phyloP scores from a whole-genome alignment of 2,329 filamentous ascomycete genomes.

The Aspergillus ibericus region DNA sequence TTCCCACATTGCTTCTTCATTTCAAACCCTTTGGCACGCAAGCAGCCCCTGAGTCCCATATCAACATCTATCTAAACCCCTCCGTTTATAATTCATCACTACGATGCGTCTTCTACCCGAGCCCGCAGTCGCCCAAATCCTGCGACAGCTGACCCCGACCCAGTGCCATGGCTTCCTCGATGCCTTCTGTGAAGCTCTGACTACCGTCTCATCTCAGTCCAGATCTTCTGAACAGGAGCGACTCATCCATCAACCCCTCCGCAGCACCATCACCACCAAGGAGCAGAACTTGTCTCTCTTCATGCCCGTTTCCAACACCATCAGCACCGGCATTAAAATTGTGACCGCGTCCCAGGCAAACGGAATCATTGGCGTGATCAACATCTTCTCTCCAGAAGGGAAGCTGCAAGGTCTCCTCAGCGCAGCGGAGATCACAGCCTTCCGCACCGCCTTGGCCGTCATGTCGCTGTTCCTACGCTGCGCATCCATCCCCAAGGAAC shows the following conservation, averaged over 20 bases:
- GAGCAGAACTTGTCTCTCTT: slow-evolving; percentile 62
- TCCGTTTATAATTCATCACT: neutral
- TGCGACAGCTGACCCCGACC: slow-evolving; percentile 30
- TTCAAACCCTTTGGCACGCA: too few species aligned
- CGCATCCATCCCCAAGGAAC: slow-evolving; percentile 26
- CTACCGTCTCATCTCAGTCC: slow-evolving; percentile 33
- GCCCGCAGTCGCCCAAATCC: slow-evolving; percentile 33
- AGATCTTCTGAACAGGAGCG: slow-evolving; percentile 24
- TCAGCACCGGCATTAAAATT: slow-evolving; percentile 70
- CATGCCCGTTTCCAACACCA: slow-evolving; percentile 68
- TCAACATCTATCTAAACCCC: neutral
- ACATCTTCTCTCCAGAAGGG: slow-evolving; percentile 65
- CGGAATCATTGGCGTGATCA: slow-evolving; percentile 65
- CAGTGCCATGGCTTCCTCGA: slow-evolving; percentile 39
- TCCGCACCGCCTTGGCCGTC: slow-evolving; percentile 73
- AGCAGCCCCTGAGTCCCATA: too few species aligned
- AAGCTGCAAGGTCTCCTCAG: slow-evolving; percentile 67
- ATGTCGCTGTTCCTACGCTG: slow-evolving; percentile 62
- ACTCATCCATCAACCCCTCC: slow-evolving; percentile 46
- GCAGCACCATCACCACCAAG: slow-evolving; percentile 42
- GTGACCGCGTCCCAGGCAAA: slow-evolving; percentile 53
- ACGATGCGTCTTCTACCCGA: slow-evolving; percentile 39
- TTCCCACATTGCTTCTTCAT: too few species aligned
- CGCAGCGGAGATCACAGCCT: slow-evolving; percentile 73
- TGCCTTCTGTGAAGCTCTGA: slow-evolving; percentile 37